Base-by-base conservation (phyloP, 2,329 filamentous ascomycete genomes). In the Nemania diffusa region DNA sequence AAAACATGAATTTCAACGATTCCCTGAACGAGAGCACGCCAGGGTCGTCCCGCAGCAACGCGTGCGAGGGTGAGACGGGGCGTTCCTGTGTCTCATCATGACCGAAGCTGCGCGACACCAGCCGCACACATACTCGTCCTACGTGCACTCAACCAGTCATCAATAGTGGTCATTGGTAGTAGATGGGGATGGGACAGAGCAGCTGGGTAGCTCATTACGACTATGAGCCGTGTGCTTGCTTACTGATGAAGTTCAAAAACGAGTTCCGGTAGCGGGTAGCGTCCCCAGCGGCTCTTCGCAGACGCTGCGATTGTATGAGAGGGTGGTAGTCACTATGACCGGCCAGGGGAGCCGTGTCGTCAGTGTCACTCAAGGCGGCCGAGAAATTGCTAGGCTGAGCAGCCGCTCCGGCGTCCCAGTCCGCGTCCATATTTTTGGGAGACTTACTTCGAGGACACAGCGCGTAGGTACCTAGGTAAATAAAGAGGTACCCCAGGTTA, bases 271-370 rank as follows among this genome's bases (percentile, higher is more conserved):
- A 65, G 62, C 62, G 62, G 15, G 56, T 55, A 32, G 56, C 37
- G 20, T 60, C 57, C 24, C 62, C 34, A 5, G 61, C 32, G 15
- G 53, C 32, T 24, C 62, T 65, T n/a, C 62, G 40, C 26, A 64
- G 40, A 37, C 62, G 55, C 13, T 64, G 53, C 13, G 55, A 34
- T 51, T 46, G 55, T 40, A 59, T 40, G 37, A 65, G 27, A 48
- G 62, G 48, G 42, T 65, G 56, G 37, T 60, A 65, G 40, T 65
- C 62, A 27, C 62, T 59, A 26, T 65, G 15, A 22, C 26, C 48
- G 22, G 62, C 48, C 20, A 60, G 62, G 60, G 60, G 55, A 24
- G 51, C 40, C 34, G 58, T 42, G 40, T 62, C 51, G 59, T 62
- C 59, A 26, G 40, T 46, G 5, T 61, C 58, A 61, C 58, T 61